These are phyloP conservation scores for Metschnikowia aberdeeniae DNA, from an alignment of 805 yeast genomes.

Conservation along the genomic window DNA sequence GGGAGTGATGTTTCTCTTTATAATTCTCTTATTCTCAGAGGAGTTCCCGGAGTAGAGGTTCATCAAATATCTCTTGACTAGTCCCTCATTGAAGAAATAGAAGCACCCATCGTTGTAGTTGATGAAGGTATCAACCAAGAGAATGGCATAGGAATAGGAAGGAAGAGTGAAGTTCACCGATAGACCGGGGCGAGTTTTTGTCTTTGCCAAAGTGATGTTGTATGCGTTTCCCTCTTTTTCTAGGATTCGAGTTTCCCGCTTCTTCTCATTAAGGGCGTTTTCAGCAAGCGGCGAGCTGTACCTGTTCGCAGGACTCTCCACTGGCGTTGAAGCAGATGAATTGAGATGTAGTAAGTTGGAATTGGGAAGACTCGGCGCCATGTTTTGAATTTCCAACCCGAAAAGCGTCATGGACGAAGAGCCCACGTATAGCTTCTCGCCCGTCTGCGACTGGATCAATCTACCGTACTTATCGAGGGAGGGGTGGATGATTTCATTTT, in stretches of 20 bases:
- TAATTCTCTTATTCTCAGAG: constrained; percentile 34
- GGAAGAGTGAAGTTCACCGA: constrained; percentile 72
- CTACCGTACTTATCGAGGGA: constrained; percentile 70
- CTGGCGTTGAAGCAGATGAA: constrained; percentile 14
- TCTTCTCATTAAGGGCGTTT: constrained; percentile 14
- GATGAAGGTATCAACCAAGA: constrained; percentile 69
- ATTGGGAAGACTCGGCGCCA: constrained; percentile 40
- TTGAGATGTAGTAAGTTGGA: constrained; percentile 16
- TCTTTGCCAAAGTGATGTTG: constrained; percentile 61
- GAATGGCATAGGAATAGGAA: constrained; percentile 69
- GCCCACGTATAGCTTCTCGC: constrained; percentile 73
- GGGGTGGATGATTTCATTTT: constrained; percentile 59
- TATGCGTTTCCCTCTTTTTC: constrained; percentile 78
- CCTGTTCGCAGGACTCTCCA: constrained; percentile 8
- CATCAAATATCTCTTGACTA: constrained; percentile 63
- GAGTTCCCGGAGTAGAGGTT: constrained; percentile 54
- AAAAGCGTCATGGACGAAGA: constrained; percentile 80
- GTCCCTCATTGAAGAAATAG: constrained; percentile 78
- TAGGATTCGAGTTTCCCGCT: constrained; percentile 51
- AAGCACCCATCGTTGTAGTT: constrained; percentile 82
- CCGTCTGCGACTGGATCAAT: constrained; percentile 68
- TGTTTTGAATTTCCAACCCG: constrained; percentile 70
- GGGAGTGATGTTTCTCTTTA: constrained; percentile 30
- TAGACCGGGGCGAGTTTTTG: constrained; percentile 63
- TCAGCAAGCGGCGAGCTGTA: constrained; percentile 10